Evolutionary conservation across 1,284 basidiomycete species (phyloP), one percentile per base, ranked within the genome.

Genomic region (Marasmius sp.): DNA sequence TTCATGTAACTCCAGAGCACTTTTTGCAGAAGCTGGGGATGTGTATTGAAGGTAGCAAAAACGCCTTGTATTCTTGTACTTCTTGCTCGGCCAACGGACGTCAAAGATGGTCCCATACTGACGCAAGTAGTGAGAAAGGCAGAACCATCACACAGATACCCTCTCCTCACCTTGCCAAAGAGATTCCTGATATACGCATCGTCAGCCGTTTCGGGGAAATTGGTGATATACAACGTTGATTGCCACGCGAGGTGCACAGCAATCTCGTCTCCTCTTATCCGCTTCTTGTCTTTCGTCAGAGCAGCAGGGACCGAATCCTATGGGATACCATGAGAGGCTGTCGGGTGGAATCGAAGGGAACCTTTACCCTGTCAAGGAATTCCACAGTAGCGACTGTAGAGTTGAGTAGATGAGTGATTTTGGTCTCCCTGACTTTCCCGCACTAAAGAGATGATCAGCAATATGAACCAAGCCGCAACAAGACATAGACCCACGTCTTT

Each of bases 61-160:
- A 12, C 97, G 84, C 33, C 97, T 82, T 1, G 91, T 91, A 59
- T 81, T 86, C 73, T 94, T 95, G 79, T 94, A 97, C 72, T 97
- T 96, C 72, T 96, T 96, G 77, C 95, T 97, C 6, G 97, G 97
- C 97, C 97, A 99, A 18, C 97, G 91, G 12, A 96, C 92, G 66
- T 97, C 95, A 63, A 99, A 93, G 57, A 99, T 85, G 6, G 83
- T 84, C 1, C 97, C 97, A 75, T 92, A 96, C 90, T 95, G 58
- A n/a, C 14, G 27, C 27, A 50, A 55, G 57, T 66, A 56, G 50
- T 36, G 66, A 57, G 43, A 7, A 68, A 52, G 56, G 10, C 41
- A 27, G 36, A 20, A 38, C n/a, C 58, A 37, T 37, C 47, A 65
- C n/a, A 51, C 43, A 39, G 36, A 14, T 33, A 61, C 20, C 10